Conservation (phyloP, 306 rosid species). For the Vigna unguiculata region DNA sequence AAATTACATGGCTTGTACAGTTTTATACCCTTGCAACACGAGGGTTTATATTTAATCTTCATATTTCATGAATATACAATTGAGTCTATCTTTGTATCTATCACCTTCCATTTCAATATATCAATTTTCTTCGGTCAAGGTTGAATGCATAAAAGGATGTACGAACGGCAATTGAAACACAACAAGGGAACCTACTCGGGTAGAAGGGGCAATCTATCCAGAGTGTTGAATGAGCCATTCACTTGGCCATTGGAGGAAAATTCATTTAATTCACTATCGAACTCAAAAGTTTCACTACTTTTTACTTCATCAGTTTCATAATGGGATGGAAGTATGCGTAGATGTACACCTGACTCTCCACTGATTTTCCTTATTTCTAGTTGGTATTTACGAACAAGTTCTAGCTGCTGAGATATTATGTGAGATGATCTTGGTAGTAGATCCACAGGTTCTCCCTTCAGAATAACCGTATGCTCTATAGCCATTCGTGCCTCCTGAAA, state of each 20-base stretch:
- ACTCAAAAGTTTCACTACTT: constrained; percentile 35
- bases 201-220: constrained; percentile 74
- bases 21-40: neutral
- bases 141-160: no score
- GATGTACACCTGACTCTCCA: constrained; percentile 52
- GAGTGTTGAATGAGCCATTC: constrained; percentile 55
- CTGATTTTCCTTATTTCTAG: constrained; percentile 62
- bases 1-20: neutral
- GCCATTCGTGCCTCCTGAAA: constrained; percentile 93
- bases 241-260: constrained; percentile 53
- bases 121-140: no score
- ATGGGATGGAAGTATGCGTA: constrained; percentile 73
- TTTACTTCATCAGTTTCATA: constrained; percentile 39
- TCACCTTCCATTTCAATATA: no score
- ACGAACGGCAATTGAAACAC: no score
- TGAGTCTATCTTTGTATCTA: no score
- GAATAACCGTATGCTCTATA: constrained; percentile 79
- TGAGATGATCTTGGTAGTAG: constrained; percentile 78
- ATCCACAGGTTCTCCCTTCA: constrained; percentile 78
- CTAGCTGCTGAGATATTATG: constrained; percentile 68
- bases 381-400: constrained; percentile 73
- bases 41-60: neutral
- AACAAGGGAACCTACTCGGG: constrained; percentile 56
- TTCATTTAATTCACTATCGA: constrained; percentile 55
- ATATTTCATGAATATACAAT: constrained; percentile 4